Percentiles rank a stretch among this genome's conserved stretches.
Conservation (phyloP, 2,329 filamentous ascomycete species). For the Sporothrix globosa region DNA sequence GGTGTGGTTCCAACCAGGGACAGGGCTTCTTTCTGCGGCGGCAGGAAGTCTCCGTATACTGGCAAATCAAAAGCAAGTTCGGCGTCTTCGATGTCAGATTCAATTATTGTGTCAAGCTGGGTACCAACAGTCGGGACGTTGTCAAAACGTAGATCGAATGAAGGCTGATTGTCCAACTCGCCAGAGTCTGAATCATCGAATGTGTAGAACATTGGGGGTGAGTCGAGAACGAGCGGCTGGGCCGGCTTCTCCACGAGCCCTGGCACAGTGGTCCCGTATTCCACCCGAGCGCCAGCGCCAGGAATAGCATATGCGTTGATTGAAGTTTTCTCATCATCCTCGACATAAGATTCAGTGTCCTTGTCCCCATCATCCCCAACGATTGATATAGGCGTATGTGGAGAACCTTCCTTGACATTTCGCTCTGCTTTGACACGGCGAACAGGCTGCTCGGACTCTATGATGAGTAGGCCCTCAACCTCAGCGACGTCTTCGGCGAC, state of each 20-base stretch:
- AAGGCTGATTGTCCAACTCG: background rate
- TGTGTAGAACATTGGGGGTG: background rate
- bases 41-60: constrained; percentile 16
- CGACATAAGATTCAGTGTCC: background rate
- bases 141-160: constrained; percentile 10
- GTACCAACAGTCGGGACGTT: background rate
- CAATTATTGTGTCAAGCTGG: constrained; percentile 6
- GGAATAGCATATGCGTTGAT: background rate
- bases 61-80: constrained; percentile 26
- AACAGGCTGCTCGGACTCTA: background rate
- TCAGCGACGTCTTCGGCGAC: background rate
- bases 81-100: constrained; percentile 13
- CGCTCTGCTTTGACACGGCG: background rate
- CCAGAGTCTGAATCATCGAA: background rate
- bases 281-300: background rate
- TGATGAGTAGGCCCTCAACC: background rate
- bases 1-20: background rate
- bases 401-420: background rate
- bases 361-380: background rate
- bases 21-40: background rate
- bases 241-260: background rate
- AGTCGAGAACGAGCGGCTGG: background rate
- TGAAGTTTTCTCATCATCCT: background rate
- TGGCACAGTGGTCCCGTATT: background rate
- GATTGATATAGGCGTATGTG: too few relatives aligned